Base-by-base conservation (phyloP, 164 flowering plant genomes). In the Tinospora cordifolia region DNA sequence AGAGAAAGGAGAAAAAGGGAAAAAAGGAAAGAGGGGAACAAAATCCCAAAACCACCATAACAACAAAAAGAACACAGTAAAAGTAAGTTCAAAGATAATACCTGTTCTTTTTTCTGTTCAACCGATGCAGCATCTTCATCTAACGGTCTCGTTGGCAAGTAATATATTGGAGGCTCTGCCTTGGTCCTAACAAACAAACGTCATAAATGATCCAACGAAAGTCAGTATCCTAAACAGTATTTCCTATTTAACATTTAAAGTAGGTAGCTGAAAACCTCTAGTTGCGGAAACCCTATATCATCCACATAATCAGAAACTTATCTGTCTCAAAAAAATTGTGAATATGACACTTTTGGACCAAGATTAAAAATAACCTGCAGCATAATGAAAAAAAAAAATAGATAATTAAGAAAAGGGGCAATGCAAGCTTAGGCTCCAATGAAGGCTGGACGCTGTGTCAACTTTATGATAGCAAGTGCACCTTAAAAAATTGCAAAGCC, bases 311-410 rank as follows among this genome's bases (percentile, higher is more conserved):
- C 75, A 81, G 92, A 90, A 88, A 92, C 99, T 94, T 94, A 92
- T 90, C 99, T 76, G 90, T 80, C 85, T 83, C 86, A 83, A 90
- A 83, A 92, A 92, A 92, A 90, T 84, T 88, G 95, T 84, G 91
- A 88, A 90, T 86, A 91, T 87, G 96, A 91, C 78, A 90, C 98
- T 87, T 88, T 87, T 81, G 91, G 95, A 87, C 97, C 97, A 85
- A 87, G 90, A 87, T 78, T 84, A 90, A 88, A 94, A 89, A 86
- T 92, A 94, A 94, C 99, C 99, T 94, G 97, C 88, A 82, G 30
- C 54, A 38, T 34, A 19, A 49, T 21, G 13, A 15, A 51, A 9
- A 51, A 63, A 1, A 10, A 63, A 1, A 10, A 73, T 36, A 62
- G 51, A 26, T 14, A 26, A 3, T 14, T 19, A 13, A 65, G 64